Conservation (phyloP, 805 yeast species). For the Candida nemodendra region DNA sequence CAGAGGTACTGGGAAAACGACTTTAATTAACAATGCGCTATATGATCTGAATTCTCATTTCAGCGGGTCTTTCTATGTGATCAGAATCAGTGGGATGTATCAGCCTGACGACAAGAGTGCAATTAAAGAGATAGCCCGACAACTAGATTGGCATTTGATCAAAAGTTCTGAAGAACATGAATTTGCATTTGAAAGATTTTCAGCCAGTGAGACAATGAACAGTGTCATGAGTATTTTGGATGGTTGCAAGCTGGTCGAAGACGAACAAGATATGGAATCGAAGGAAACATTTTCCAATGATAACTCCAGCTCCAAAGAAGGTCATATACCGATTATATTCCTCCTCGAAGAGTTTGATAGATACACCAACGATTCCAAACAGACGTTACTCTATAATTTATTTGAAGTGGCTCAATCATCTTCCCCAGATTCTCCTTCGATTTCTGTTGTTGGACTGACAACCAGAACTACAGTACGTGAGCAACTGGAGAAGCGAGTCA, state of each 20-base stretch:
- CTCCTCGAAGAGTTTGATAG: constrained; percentile 83
- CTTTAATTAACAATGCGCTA: constrained; percentile 59
- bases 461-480: constrained; percentile 76
- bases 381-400: constrained; percentile 80
- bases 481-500: constrained; percentile 83
- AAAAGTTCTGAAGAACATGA: constrained; percentile 12
- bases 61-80: constrained; percentile 54
- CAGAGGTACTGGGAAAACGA: constrained; percentile 71
- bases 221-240: constrained; percentile 56
- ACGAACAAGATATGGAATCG: constrained; percentile 3
- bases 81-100: constrained; percentile 65
- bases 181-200: constrained; percentile 16
- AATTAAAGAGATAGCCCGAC: constrained; percentile 80
- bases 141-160: constrained; percentile 51
- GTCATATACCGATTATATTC: constrained; percentile 61
- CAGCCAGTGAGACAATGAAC: constrained; percentile 55
- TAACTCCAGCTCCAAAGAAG: constrained; percentile 10
- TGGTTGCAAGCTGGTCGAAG: constrained; percentile 26
- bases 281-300: background rate
- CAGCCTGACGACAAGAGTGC: constrained; percentile 79
- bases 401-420: constrained; percentile 77
- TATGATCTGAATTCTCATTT: constrained; percentile 39
- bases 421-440: constrained; percentile 48
- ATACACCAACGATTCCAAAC: constrained; percentile 70
- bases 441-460: constrained; percentile 79